A percentile compares a stretch with the other conserved stretches of the same genome.
These are phyloP conservation scores for Neofusicoccum ribis DNA, from an alignment of 2,329 filamentous ascomycete genomes.

Conservation along the genomic window DNA sequence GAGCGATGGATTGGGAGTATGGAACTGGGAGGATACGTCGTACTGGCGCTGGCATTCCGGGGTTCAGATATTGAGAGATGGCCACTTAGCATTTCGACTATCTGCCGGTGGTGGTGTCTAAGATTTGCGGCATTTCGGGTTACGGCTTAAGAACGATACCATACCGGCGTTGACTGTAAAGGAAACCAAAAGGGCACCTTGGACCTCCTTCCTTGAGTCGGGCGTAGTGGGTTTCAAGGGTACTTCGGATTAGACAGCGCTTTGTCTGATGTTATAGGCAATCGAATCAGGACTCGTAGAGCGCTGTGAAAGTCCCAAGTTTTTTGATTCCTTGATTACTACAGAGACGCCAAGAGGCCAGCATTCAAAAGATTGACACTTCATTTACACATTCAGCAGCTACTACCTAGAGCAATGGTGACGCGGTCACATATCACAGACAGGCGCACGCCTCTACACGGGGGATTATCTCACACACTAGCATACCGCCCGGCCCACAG, in stretches of 20 bases:
- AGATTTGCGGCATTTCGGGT: not conserved
- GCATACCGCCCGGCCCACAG: not conserved
- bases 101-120: not conserved
- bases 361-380: too few relatives aligned
- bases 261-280: too few relatives aligned
- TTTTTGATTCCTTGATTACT: too few relatives aligned
- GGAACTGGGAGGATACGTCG: not conserved
- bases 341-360: too few relatives aligned
- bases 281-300: too few relatives aligned
- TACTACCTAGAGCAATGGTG: not conserved
- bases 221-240: not conserved
- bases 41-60: not conserved
- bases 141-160: slow-evolving; percentile 11
- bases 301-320: too few relatives aligned
- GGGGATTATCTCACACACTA: not conserved
- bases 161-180: slow-evolving; percentile 7
- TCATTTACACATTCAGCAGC: not conserved
- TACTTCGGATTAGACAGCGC: too few relatives aligned
- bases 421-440: not conserved
- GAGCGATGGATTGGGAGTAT: not conserved
- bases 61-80: not conserved
- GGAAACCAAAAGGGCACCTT: not conserved
- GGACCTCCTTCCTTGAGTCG: not conserved
- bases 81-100: not conserved
- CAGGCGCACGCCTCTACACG: not conserved